Percentiles rank a stretch among this genome's conserved stretches.
Evolutionary conservation across 805 yeast species (phyloP).

Genomic region (Myxozyma lipomycoides): DNA sequence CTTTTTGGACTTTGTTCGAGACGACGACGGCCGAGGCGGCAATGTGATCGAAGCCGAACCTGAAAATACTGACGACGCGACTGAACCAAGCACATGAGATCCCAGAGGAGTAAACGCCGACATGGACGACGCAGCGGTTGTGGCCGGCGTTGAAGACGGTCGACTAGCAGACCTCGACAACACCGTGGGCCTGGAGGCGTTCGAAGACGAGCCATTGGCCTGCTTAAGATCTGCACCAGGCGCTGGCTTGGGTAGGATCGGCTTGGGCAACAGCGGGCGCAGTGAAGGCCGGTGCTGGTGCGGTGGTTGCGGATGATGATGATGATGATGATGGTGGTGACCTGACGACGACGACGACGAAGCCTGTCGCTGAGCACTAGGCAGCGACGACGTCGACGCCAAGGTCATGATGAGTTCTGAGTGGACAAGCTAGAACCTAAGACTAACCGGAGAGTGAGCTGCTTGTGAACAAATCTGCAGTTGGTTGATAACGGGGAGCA

Average conservation of each 20-base stretch:
- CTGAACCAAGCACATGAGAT: conserved; percentile 26
- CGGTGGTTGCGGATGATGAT: conserved; percentile 11
- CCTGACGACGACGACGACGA: conserved; percentile 3
- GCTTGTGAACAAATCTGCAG: no score
- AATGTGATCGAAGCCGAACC: conserved; percentile 27
- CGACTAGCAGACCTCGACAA: background rate
- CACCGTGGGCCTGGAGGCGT: background rate
- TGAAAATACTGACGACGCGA: conserved; percentile 27
- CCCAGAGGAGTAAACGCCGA: conserved; percentile 8
- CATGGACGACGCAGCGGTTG: background rate
- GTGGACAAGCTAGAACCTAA: no score
- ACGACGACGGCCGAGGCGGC: conserved; percentile 28
- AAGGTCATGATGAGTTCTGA: no score
- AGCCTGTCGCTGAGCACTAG: background rate
- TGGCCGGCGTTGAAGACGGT: background rate
- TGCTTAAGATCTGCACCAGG: conserved; percentile 1
- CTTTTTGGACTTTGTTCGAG: conserved; percentile 27
- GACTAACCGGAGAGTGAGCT: no score
- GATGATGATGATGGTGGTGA: conserved; percentile 9
- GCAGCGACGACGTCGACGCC: background rate
- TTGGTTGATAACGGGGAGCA: no score
- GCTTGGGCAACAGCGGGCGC: conserved; percentile 25
- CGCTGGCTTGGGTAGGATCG: conserved; percentile 13
- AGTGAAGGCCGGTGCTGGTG: conserved; percentile 20
- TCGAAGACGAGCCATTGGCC: conserved; percentile 2